A percentile compares a stretch with the other conserved stretches of the same genome.
Evolutionary conservation across 2,329 filamentous ascomycete species (phyloP).

Genomic region (Trichoderma brevicompactum): DNA sequence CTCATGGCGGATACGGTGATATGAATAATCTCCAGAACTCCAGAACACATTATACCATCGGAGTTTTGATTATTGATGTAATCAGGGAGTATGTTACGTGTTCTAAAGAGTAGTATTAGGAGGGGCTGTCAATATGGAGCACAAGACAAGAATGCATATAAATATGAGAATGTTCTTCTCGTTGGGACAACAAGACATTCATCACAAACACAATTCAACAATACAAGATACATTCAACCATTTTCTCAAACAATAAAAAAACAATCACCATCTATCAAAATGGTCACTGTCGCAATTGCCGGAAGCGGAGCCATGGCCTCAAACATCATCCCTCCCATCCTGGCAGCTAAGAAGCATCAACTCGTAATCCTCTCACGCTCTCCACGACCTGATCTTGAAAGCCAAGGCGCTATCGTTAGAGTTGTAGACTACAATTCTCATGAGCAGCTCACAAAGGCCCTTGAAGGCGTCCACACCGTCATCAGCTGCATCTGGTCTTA

Average conservation of each 20-base stretch:
- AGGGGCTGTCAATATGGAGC: neutral
- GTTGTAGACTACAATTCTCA: constrained; percentile 18
- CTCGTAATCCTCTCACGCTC: constrained; percentile 24
- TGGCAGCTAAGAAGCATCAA: constrained; percentile 22
- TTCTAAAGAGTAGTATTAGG: too few relatives aligned
- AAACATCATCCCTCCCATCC: constrained; percentile 24
- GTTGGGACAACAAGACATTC: neutral
- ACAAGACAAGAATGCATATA: neutral
- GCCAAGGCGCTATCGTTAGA: constrained; percentile 4
- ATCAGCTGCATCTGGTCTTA: constrained; percentile 24
- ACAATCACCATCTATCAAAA: neutral
- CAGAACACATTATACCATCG: too few relatives aligned
- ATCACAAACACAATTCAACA: neutral
- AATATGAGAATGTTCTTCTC: neutral
- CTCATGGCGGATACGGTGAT: neutral
- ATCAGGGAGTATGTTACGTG: too few relatives aligned
- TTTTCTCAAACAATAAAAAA: neutral
- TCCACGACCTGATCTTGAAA: constrained; percentile 8
- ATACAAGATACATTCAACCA: neutral
- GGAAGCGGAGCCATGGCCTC: constrained; percentile 22
- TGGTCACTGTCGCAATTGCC: constrained; percentile 24
- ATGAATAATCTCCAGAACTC: neutral
- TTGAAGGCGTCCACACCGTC: constrained; percentile 23
- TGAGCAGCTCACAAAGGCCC: constrained; percentile 14
- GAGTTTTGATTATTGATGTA: neutral